Conservation (phyloP, 148 eudicot genomes). For the Polygonum maritimum region DNA sequence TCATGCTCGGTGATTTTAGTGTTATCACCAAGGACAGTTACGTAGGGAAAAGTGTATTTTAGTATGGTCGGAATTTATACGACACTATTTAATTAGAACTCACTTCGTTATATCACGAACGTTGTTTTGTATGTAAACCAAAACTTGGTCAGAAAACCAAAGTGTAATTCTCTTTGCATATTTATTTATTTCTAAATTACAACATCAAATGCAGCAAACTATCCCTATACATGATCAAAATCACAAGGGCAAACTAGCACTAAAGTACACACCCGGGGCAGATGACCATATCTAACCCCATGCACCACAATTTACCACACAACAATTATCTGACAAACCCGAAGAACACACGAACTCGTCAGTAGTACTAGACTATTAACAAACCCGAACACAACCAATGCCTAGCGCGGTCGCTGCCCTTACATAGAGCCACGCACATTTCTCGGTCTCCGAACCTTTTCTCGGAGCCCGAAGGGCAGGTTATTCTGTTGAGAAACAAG, state of each 20-base stretch:
- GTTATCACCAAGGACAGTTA: too few relatives aligned
- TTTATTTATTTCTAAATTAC: not conserved
- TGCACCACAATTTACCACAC: not conserved
- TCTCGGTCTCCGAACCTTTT: not conserved
- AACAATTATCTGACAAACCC: not conserved
- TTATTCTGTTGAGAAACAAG: not conserved
- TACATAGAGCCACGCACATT: not conserved
- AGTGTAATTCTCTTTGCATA: not conserved
- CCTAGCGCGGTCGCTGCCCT: not conserved
- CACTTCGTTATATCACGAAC: too few relatives aligned
- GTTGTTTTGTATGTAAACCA: too few relatives aligned
- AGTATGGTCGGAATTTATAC: too few relatives aligned
- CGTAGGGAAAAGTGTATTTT: too few relatives aligned
- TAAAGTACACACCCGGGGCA: not conserved
- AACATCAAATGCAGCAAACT: not conserved
- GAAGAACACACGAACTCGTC: not conserved
- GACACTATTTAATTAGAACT: too few relatives aligned
- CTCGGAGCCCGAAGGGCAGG: not conserved
- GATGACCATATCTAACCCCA: constrained; percentile 1
- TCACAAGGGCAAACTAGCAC: constrained; percentile 3
- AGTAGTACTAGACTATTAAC: not conserved
- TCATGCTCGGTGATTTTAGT: too few relatives aligned
- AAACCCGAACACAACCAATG: not conserved
- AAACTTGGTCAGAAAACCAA: not conserved
- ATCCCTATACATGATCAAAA: constrained; percentile 3